Evolutionary conservation across 192 early-diverging fungal genomes (phyloP).

Genomic region (Mortierella claussenii): DNA sequence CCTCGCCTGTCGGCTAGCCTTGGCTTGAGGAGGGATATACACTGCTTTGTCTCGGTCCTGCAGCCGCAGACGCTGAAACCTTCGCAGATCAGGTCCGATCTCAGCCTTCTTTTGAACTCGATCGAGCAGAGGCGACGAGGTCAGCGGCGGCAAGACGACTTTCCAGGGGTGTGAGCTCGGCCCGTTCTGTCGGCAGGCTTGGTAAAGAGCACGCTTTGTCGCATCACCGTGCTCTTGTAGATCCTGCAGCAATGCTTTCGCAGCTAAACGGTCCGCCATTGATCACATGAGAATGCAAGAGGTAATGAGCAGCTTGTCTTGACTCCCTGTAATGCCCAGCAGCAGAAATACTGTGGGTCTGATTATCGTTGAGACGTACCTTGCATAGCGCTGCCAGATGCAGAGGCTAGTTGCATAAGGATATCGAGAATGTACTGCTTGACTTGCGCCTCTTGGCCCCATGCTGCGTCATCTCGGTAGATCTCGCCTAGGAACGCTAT

Average conservation of each 20-base stretch:
- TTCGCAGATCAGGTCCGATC: neutral
- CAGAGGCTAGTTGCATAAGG: neutral
- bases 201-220: neutral
- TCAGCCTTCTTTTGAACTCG: neutral
- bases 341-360: too few relatives aligned
- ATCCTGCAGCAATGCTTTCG: neutral
- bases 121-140: neutral
- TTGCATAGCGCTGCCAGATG: neutral
- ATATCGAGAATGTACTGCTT: neutral
- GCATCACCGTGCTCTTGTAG: neutral
- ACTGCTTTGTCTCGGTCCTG: neutral
- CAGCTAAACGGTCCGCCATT: neutral
- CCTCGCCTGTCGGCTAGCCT: neutral
- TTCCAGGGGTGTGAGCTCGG: neutral
- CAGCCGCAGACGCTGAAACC: neutral
- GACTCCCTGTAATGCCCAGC: too few relatives aligned
- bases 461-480: neutral
- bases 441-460: neutral
- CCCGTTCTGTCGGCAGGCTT: neutral
- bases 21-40: constrained; percentile 7
- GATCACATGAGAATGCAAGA: neutral
- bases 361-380: neutral
- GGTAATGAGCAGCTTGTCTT: too few relatives aligned
- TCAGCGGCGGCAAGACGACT: neutral
- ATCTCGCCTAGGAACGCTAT: constrained; percentile 3